phyloP scores from a whole-genome alignment of 352 stramenopile species.

The Phytophthora multivora region DNA sequence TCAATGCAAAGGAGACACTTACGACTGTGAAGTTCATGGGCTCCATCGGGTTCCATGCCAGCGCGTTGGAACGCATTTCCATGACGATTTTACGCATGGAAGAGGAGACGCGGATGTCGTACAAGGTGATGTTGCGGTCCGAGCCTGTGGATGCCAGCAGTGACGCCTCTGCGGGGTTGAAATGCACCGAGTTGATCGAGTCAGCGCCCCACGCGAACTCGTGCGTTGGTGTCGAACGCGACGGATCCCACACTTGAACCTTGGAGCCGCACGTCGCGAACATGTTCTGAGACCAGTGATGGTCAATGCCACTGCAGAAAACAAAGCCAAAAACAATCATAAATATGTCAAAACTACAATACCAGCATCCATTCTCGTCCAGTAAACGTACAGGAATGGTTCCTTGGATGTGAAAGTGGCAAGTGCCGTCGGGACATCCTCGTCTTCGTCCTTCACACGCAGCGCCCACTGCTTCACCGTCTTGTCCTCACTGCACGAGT shows the following conservation, averaged over 20 bases:
- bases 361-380: background rate
- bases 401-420: conserved; percentile 86
- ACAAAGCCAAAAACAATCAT: conserved; percentile 6
- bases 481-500: conserved; percentile 95
- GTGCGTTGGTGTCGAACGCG: conserved; percentile 93
- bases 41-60: conserved; percentile 99
- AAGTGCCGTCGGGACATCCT: conserved; percentile 72
- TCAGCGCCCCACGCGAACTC: conserved; percentile 95
- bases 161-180: conserved; percentile 96
- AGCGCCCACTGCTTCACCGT: conserved; percentile 93
- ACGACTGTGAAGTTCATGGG: conserved; percentile 98
- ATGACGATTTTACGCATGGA: conserved; percentile 97
- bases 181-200: conserved; percentile 94
- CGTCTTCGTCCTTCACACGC: conserved; percentile 69
- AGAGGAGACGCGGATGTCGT: conserved; percentile 90
- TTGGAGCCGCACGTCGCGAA: conserved; percentile 93
- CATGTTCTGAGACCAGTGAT: conserved; percentile 95
- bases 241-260: conserved; percentile 97
- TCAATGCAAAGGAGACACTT: conserved; percentile 26
- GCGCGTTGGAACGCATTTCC: conserved; percentile 96
- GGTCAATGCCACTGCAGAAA: conserved; percentile 95
- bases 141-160: conserved; percentile 95
- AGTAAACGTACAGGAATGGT: conserved; percentile 68
- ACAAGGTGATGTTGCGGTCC: conserved; percentile 94
- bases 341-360: conserved; percentile 6